phyloP scores from a whole-genome alignment of 192 early-diverging fungal genomes.

The Diversispora eburnea region DNA sequence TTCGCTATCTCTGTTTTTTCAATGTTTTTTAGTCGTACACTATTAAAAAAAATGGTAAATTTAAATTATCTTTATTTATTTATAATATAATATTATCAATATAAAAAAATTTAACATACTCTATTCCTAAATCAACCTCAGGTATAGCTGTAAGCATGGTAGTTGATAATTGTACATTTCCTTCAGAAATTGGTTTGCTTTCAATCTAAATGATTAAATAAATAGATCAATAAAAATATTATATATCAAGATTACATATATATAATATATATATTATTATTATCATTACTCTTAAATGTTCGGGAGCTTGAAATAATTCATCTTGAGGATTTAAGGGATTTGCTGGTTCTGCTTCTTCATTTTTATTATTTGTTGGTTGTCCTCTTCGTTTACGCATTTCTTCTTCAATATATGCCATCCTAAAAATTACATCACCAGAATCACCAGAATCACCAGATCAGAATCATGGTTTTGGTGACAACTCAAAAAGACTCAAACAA shows the following conservation, averaged over 20 bases:
- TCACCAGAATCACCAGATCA: not conserved
- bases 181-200: slow-evolving; percentile 69
- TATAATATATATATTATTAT: not conserved
- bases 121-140: slow-evolving; percentile 84
- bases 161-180: slow-evolving; percentile 80
- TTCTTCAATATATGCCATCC: slow-evolving; percentile 80
- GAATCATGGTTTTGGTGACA: not conserved
- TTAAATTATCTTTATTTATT: not conserved
- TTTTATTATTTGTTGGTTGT: slow-evolving; percentile 23
- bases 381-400: slow-evolving; percentile 65
- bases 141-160: slow-evolving; percentile 90
- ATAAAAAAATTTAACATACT: slow-evolving; percentile 52
- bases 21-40: slow-evolving; percentile 66
- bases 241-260: not conserved
- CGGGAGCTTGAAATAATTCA: slow-evolving; percentile 66
- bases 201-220: slow-evolving; percentile 42
- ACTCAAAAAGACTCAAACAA: slow-evolving; percentile 2
- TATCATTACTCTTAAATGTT: slow-evolving; percentile 49
- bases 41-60: slow-evolving; percentile 22
- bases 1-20: slow-evolving; percentile 78
- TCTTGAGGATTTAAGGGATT: slow-evolving; percentile 47
- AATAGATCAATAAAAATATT: not conserved
- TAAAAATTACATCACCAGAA: too few relatives aligned
- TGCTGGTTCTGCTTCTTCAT: slow-evolving; percentile 27
- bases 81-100: not conserved